Conservation (phyloP, 2,329 filamentous ascomycete species). For the Tolypocladium amazonense region DNA sequence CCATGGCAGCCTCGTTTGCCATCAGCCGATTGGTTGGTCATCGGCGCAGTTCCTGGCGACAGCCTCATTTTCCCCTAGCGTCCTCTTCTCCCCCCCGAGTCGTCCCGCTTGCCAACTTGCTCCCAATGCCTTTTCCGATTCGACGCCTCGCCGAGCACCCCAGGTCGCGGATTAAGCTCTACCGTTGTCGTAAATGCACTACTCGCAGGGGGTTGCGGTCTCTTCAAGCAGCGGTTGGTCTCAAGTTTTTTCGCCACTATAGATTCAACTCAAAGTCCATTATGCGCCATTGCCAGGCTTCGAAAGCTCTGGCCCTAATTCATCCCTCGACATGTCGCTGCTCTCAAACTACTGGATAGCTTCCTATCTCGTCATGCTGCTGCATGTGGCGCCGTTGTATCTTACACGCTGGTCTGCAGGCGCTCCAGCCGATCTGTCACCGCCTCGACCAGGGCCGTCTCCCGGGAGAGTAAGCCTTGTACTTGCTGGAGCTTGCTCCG, state of each 20-base stretch:
- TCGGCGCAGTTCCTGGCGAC: not conserved
- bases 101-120: not conserved
- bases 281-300: not conserved
- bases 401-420: slow-evolving; percentile 29
- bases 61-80: not conserved
- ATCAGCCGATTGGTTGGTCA: not conserved
- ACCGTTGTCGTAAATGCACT: not conserved
- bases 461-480: slow-evolving; percentile 51
- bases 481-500: slow-evolving; percentile 55
- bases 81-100: not conserved
- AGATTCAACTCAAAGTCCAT: not conserved
- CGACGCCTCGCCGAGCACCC: not conserved
- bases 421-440: slow-evolving; percentile 52
- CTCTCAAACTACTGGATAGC: not conserved
- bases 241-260: not conserved
- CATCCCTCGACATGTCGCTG: not conserved
- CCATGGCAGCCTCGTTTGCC: not conserved
- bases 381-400: not conserved
- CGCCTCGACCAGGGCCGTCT: slow-evolving; percentile 58
- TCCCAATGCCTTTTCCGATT: not conserved
- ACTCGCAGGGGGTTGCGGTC: not conserved
- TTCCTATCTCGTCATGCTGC: not conserved
- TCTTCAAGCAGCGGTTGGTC: not conserved
- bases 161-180: not conserved
- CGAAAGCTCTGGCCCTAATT: not conserved